Conservation (phyloP, 805 yeast species). For the Candida endomychidarum region DNA sequence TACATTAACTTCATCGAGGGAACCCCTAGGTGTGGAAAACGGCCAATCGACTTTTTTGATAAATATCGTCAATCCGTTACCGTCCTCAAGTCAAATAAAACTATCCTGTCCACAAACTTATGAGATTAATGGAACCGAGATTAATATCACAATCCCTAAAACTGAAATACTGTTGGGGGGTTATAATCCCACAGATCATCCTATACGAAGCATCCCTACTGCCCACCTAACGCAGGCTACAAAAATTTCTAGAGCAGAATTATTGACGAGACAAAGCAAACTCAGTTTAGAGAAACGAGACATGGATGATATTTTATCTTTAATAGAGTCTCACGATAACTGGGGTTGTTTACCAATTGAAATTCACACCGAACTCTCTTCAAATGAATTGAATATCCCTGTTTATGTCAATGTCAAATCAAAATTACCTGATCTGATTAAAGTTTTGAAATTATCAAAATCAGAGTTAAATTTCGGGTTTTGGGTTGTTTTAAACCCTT, state of each 20-base stretch:
- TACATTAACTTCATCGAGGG: too few species aligned
- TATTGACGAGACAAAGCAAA: slow-evolving; percentile 22
- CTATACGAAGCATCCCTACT: slow-evolving; percentile 37
- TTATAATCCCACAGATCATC: slow-evolving; percentile 19
- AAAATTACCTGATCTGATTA: slow-evolving; percentile 23
- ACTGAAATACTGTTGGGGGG: slow-evolving; percentile 23
- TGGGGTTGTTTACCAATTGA: slow-evolving; percentile 38
- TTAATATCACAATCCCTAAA: slow-evolving; percentile 26
- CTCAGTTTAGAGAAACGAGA: slow-evolving; percentile 11
- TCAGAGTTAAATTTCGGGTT: slow-evolving; percentile 24
- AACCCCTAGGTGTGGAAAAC: too few species aligned
- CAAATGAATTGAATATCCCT: slow-evolving; percentile 25
- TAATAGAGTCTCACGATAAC: slow-evolving; percentile 27
- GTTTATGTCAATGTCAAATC: slow-evolving; percentile 29
- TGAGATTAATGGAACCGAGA: not conserved
- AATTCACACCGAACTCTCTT: slow-evolving; percentile 9
- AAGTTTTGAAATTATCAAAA: slow-evolving; percentile 15
- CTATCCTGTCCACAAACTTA: slow-evolving; percentile 24
- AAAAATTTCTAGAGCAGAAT: slow-evolving; percentile 30
- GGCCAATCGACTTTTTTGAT: slow-evolving; percentile 20
- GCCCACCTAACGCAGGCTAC: slow-evolving; percentile 29
- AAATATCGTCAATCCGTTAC: slow-evolving; percentile 33
- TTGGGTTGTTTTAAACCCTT: slow-evolving; percentile 21
- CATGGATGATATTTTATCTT: slow-evolving; percentile 18
- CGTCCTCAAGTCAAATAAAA: slow-evolving; percentile 19